Percentiles rank a stretch among this genome's conserved stretches.
phyloP scores from a whole-genome alignment of 129 eudicot genomes.

The Flaveria sonorensis region DNA sequence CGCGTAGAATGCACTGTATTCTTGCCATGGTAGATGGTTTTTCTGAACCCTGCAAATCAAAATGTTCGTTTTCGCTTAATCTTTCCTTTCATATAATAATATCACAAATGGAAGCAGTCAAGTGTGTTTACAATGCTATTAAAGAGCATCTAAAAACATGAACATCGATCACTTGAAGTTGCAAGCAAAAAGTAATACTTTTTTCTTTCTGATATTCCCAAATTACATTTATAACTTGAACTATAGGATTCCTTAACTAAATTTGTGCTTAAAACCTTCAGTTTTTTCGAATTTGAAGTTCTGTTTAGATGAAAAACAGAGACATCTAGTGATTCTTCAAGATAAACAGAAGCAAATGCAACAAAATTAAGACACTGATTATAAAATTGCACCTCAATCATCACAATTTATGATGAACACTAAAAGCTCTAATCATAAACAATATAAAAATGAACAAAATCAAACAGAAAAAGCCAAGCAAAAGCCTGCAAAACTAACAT shows the following conservation, averaged over 20 bases:
- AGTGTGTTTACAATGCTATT: not conserved
- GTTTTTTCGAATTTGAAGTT: not conserved
- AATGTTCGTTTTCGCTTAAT: not conserved
- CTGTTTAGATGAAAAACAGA: not conserved
- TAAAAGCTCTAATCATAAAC: slow-evolving; percentile 5
- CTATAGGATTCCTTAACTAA: slow-evolving; percentile 4
- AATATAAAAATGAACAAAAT: not conserved
- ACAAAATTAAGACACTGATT: not conserved
- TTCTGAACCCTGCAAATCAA: slow-evolving; percentile 48
- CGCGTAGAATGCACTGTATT: slow-evolving; percentile 37
- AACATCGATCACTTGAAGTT: slow-evolving; percentile 6
- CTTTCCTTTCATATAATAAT: not conserved
- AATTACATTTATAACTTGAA: slow-evolving; percentile 17
- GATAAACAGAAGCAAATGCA: not conserved
- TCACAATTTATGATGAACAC: not conserved
- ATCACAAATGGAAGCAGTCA: not conserved
- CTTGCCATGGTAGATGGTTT: slow-evolving; percentile 44
- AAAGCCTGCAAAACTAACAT: not conserved
- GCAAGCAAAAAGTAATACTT: slow-evolving; percentile 30
- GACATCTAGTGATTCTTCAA: too few relatives aligned
- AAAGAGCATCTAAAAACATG: slow-evolving; percentile 9
- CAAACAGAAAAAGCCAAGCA: not conserved
- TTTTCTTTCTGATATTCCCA: slow-evolving; percentile 19
- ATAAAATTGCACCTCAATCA: not conserved
- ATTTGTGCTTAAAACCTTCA: not conserved